Percentiles rank a stretch among this genome's conserved stretches.
These are phyloP conservation scores for Acer campestre DNA, from an alignment of 345 rosid species.

Conservation along the genomic window DNA sequence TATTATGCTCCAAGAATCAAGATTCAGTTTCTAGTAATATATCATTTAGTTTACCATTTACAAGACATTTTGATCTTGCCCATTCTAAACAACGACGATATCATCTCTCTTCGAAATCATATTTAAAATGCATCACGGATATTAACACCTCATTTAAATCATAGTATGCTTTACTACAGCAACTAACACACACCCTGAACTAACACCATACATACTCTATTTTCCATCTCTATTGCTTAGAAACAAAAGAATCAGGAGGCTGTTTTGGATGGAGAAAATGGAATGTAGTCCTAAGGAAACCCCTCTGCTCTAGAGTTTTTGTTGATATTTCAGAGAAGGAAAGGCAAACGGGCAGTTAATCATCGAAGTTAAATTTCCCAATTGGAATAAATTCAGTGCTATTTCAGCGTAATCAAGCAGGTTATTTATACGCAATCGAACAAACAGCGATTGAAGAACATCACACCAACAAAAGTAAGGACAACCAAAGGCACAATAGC, in stretches of 20 bases:
- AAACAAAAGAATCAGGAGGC: not conserved
- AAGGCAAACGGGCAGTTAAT: not conserved
- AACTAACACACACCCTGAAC: not conserved
- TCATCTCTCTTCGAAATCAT: no score
- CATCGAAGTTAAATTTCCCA: not conserved
- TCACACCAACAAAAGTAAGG: not conserved
- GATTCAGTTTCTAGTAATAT: constrained; percentile 6
- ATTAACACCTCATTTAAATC: not conserved
- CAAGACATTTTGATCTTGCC: no score
- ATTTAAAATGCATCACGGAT: no score
- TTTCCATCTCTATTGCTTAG: no score
- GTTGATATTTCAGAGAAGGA: not conserved
- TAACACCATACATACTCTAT: not conserved
- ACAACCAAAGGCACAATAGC: not conserved
- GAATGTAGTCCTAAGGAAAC: not conserved
- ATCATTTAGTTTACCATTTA: not conserved
- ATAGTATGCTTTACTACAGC: not conserved
- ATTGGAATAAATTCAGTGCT: not conserved
- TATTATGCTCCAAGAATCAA: constrained; percentile 2
- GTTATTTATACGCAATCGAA: not conserved
- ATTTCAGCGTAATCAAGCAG: not conserved
- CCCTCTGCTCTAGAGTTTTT: not conserved
- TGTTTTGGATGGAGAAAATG: not conserved
- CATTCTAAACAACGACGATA: no score
- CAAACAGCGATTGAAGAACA: not conserved